Base-by-base conservation (phyloP, 345 rosid species). In the Gossypium longicalyx region DNA sequence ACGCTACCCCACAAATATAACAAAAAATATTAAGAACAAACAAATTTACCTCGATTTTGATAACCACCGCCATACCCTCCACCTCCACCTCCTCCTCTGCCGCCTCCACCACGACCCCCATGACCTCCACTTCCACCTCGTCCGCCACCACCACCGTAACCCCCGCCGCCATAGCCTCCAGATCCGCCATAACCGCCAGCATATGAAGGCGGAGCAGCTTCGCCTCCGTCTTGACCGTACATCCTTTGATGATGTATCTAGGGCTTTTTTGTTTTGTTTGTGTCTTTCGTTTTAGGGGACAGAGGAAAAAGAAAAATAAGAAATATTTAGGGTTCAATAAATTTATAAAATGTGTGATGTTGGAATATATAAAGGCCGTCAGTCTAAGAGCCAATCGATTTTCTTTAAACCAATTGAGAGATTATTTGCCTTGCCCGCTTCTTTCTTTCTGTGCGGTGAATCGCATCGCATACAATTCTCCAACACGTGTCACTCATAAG, bases 51-150 rank as follows among this genome's bases (percentile, higher is more conserved):
- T 61, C 93, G 86, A 83, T 53, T 78, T 52, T 81, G 89, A 27
- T 76, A 79, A 77, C 48, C 60, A 71, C 90, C 91, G 71, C 91
- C 87, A 47, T 83, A 81, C 73, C 92, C 91, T 76, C 93, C 87
- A 12, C 77, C 84, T 10, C 90, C 86, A 16, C 20, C 57, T n/a
- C n/a, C 8, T 86, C 87, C 38, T 29, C 38, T 29, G 7, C 89
- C 79, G 9, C 86, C 88, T 9, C 87, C 81, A 11, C 81, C 77
- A 10, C 88, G 82, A 0, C 90, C 86, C 8, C 89, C 83, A 13
- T 88, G 77, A 4, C 81, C 77, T 43, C 85, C 82, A 23, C 82
- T 82, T 9, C 81, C 82, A 7, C 88, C 87, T 20, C 85, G 76
- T 8, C 79, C 81, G 47, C 85, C 87, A 4, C 71, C 52, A 1